Conservation (phyloP, 371 early-diverging fungal genomes). For the Apophysomyces ossiformis region DNA sequence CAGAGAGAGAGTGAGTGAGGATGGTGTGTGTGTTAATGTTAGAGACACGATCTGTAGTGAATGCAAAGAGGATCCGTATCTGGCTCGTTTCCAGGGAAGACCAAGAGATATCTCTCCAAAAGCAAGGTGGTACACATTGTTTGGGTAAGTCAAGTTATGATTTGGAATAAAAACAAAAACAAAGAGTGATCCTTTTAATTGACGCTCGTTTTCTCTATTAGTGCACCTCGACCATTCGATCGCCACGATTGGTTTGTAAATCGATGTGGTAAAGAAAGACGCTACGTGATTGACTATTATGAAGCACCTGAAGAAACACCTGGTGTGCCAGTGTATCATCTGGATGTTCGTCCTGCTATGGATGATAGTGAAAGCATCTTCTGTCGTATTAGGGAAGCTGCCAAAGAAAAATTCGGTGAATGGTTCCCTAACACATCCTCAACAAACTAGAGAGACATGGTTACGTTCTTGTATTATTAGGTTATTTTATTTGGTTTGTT, state of each 20-base stretch:
- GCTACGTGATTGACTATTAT: conserved; percentile 84
- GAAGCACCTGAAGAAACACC: conserved; percentile 67
- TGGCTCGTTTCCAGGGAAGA: conserved; percentile 83
- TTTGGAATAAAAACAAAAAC: background rate
- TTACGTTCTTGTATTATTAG: no score
- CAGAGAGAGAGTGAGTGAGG: no score
- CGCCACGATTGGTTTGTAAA: conserved; percentile 83
- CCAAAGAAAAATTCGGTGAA: conserved; percentile 44
- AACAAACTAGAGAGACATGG: no score
- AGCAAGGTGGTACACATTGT: conserved; percentile 66
- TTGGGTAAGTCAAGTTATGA: conserved; percentile 49
- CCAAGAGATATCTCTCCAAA: conserved; percentile 81
- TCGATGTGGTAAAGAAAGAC: conserved; percentile 72
- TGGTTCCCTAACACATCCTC: conserved; percentile 39
- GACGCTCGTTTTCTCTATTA: conserved; percentile 17
- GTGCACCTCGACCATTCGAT: conserved; percentile 75
- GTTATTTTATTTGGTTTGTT: no score
- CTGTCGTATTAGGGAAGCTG: conserved; percentile 64
- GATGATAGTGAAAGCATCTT: conserved; percentile 68
- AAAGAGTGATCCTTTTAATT: no score
- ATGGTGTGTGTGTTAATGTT: background rate
- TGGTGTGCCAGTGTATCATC: conserved; percentile 74
- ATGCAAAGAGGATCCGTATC: conserved; percentile 66
- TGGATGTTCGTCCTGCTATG: conserved; percentile 85
- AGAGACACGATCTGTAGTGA: conserved; percentile 31